Evolutionary conservation across 352 stramenopile species (phyloP).

Genomic region (Thraustochytrium sp.): DNA sequence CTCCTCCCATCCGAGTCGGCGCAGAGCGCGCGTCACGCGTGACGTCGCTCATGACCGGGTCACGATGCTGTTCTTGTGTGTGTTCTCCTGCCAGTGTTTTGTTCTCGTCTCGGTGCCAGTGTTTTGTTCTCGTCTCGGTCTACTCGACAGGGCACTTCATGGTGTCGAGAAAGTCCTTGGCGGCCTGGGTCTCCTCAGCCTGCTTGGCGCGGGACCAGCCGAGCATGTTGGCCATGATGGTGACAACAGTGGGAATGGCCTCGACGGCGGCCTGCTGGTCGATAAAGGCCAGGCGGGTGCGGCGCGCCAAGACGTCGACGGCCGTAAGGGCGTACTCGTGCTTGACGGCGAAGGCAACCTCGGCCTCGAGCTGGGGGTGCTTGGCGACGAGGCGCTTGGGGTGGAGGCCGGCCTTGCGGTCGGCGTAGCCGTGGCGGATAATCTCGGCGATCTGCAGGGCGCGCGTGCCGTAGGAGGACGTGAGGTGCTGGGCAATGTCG

Average conservation of each 20-base stretch:
- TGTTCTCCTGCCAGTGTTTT: background rate
- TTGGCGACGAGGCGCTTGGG: constrained; percentile 78
- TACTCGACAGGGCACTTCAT: constrained; percentile 2
- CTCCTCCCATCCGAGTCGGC: too few relatives aligned
- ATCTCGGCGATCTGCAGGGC: constrained; percentile 89
- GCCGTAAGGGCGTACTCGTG: constrained; percentile 89
- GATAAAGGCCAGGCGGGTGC: constrained; percentile 84
- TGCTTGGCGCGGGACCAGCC: constrained; percentile 57
- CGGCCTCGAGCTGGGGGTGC: constrained; percentile 88
- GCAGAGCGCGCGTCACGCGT: too few relatives aligned
- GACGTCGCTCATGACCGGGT: too few relatives aligned
- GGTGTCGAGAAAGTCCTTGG: constrained; percentile 31
- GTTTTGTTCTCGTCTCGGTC: background rate
- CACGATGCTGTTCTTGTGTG: too few relatives aligned
- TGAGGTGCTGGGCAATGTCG: constrained; percentile 87
- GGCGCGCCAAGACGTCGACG: constrained; percentile 81
- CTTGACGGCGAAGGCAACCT: constrained; percentile 80
- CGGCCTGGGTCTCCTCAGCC: background rate
- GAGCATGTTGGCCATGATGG: constrained; percentile 84
- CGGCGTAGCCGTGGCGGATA: constrained; percentile 67
- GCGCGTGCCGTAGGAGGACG: constrained; percentile 89
- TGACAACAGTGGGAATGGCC: constrained; percentile 73
- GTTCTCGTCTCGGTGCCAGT: background rate
- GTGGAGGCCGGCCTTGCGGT: constrained; percentile 66
- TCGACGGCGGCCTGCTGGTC: constrained; percentile 70